Evolutionary conservation across 352 stramenopile genomes (phyloP).

Genomic region (Halophytophthora batemanensis): DNA sequence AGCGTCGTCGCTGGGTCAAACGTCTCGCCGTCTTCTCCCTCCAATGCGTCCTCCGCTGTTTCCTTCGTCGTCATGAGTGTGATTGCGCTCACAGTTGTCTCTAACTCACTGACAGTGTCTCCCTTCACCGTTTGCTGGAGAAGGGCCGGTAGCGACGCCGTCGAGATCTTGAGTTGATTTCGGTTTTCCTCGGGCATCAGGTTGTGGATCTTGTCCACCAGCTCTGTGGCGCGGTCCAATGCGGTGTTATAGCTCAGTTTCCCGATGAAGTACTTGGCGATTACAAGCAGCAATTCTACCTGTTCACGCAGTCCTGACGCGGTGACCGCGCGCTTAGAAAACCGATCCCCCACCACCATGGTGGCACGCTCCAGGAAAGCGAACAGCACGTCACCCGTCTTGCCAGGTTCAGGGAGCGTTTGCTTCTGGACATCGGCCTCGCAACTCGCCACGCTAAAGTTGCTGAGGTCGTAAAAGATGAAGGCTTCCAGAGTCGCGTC

Average conservation of each 20-base stretch:
- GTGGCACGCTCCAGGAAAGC: constrained; percentile 56
- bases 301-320: constrained; percentile 45
- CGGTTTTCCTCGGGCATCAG: constrained; percentile 46
- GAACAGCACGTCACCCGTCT: constrained; percentile 51
- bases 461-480: constrained; percentile 49
- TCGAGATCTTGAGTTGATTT: constrained; percentile 52
- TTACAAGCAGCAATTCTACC: constrained; percentile 56
- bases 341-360: constrained; percentile 47
- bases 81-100: constrained; percentile 46
- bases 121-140: constrained; percentile 24
- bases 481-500: constrained; percentile 36
- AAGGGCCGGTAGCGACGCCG: constrained; percentile 26
- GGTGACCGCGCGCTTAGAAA: constrained; percentile 55
- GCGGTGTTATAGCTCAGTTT: constrained; percentile 46
- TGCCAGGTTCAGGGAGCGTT: constrained; percentile 25
- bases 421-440: constrained; percentile 35
- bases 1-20: constrained; percentile 34
- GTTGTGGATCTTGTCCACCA: constrained; percentile 43
- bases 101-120: constrained; percentile 13
- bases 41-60: constrained; percentile 38
- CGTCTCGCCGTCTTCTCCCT: constrained; percentile 22
- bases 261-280: constrained; percentile 50
- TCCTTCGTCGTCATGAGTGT: constrained; percentile 60
- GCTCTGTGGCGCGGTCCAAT: constrained; percentile 26
- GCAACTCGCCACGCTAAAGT: constrained; percentile 22